phyloP scores from a whole-genome alignment of 2,329 filamentous ascomycete species.

The Colletotrichum echinochloae region DNA sequence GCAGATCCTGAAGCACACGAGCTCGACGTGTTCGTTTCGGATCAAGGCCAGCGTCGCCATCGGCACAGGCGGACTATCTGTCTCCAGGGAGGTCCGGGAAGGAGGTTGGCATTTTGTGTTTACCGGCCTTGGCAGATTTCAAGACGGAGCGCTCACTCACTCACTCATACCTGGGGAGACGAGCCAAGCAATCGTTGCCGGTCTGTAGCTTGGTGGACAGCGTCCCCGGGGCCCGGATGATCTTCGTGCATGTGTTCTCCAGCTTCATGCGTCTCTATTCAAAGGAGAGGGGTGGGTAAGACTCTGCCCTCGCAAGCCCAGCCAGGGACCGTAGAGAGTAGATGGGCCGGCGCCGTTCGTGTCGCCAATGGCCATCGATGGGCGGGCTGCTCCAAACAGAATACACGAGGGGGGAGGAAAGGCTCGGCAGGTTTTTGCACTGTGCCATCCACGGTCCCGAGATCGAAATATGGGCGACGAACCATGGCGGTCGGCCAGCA shows the following conservation, averaged over 20 bases:
- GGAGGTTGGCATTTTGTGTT: background rate
- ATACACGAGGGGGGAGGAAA: background rate
- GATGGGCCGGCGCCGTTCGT: background rate
- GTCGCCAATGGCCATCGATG: constrained; percentile 6
- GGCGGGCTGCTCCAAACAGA: background rate
- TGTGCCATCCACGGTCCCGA: background rate
- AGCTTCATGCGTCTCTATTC: constrained; percentile 27
- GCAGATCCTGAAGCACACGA: constrained; percentile 26
- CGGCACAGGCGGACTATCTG: background rate
- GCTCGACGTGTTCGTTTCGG: constrained; percentile 16
- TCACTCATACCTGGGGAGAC: constrained; percentile 12
- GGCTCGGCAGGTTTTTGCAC: background rate
- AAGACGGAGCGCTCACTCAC: constrained; percentile 13
- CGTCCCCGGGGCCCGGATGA: constrained; percentile 33
- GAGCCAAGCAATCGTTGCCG: background rate
- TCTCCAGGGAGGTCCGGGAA: too few relatives aligned
- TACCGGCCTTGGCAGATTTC: background rate
- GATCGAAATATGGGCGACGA: background rate
- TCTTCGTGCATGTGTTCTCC: constrained; percentile 29
- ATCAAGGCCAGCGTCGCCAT: background rate
- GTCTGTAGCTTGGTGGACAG: constrained; percentile 20
- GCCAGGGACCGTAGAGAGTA: background rate
- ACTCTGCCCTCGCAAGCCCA: constrained; percentile 2
- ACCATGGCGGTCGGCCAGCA: background rate
- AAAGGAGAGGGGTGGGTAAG: constrained; percentile 16